Evolutionary conservation across 805 yeast species (phyloP).

Genomic region (Candida peoriensis): DNA sequence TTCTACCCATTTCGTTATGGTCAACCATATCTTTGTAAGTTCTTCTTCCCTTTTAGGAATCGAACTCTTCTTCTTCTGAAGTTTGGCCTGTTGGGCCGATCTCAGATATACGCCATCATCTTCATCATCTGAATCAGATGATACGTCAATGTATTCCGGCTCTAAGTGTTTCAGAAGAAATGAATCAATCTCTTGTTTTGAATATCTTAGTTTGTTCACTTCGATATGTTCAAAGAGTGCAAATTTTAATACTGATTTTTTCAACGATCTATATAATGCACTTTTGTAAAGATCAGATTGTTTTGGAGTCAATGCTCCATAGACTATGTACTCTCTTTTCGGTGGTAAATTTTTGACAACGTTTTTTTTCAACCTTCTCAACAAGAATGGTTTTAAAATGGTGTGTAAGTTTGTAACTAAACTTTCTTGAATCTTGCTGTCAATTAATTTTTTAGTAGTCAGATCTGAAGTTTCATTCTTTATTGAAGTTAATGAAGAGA

Average conservation of each 20-base stretch:
- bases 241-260: conserved; percentile 38
- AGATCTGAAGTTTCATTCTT: conserved; percentile 29
- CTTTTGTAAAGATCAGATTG: conserved; percentile 62
- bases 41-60: conserved; percentile 8
- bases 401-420: conserved; percentile 77
- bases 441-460: conserved; percentile 45
- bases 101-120: conserved; percentile 5
- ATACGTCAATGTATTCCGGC: conserved; percentile 21
- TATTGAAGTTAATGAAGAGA: conserved; percentile 48
- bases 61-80: not conserved
- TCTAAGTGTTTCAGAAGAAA: conserved; percentile 37
- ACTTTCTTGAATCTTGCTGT: conserved; percentile 50
- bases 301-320: conserved; percentile 55
- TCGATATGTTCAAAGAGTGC: conserved; percentile 48
- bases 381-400: conserved; percentile 79
- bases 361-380: conserved; percentile 74
- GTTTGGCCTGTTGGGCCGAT: conserved; percentile 6
- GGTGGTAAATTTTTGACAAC: conserved; percentile 74
- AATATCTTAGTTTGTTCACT: conserved; percentile 29
- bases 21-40: conserved; percentile 10
- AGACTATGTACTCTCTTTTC: conserved; percentile 83
- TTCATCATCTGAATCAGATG: conserved; percentile 12
- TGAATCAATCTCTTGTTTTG: conserved; percentile 31
- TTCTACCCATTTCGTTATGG: conserved; percentile 36
- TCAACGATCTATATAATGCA: conserved; percentile 42